Conservation (phyloP, 768 basidiomycete genomes). For the Fibroporia radiculosa region DNA sequence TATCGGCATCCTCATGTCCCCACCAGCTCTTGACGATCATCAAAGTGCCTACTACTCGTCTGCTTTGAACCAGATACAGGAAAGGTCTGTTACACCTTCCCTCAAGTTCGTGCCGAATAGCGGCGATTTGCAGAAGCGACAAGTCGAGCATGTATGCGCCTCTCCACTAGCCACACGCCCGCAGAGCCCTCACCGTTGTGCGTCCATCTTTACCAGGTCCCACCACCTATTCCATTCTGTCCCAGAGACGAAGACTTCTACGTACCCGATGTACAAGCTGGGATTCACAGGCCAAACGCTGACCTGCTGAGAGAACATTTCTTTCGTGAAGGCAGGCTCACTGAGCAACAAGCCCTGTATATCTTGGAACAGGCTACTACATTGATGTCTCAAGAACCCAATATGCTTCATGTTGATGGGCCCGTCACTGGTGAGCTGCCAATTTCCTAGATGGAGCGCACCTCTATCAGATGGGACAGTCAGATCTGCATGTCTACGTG, state of each 20-base stretch:
- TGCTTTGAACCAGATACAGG: slow-evolving; percentile 13
- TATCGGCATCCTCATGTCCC: no score
- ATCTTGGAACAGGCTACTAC: slow-evolving; percentile 66
- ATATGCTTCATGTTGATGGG: slow-evolving; percentile 78
- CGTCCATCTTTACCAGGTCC: slow-evolving; percentile 10
- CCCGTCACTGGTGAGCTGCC: slow-evolving; percentile 82
- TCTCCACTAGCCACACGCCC: not conserved
- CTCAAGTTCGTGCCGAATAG: slow-evolving; percentile 7
- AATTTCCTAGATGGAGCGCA: not conserved
- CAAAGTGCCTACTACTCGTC: slow-evolving; percentile 12
- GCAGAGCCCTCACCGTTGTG: not conserved
- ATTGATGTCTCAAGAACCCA: slow-evolving; percentile 68
- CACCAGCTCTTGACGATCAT: not conserved
- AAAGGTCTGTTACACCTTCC: not conserved
- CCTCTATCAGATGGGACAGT: no score
- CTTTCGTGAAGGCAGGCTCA: slow-evolving; percentile 76
- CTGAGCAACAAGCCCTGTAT: slow-evolving; percentile 77
- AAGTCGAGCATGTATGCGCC: slow-evolving; percentile 28
- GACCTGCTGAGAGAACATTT: slow-evolving; percentile 85
- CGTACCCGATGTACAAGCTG: slow-evolving; percentile 31
- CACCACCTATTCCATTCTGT: slow-evolving; percentile 14
- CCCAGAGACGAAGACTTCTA: slow-evolving; percentile 21
- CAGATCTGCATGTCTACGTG: not conserved
- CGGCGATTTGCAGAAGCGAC: slow-evolving; percentile 26
- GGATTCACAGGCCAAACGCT: slow-evolving; percentile 63